phyloP scores from a whole-genome alignment of 1,284 basidiomycete species.

The Fistulinella cinereoalba region DNA sequence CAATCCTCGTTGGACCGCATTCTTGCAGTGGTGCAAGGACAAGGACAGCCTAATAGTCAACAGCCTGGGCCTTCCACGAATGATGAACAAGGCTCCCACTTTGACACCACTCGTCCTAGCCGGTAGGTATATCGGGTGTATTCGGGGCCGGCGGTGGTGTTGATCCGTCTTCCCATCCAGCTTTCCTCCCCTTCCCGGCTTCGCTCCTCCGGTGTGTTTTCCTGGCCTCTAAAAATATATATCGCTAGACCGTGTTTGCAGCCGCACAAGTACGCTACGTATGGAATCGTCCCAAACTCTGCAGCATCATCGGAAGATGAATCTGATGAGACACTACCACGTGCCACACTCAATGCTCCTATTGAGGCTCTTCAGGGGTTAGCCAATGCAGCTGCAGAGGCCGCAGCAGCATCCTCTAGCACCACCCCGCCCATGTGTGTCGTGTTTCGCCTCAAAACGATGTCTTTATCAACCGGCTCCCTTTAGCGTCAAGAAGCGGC shows the following conservation, averaged over 20 bases:
- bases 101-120: conserved; percentile 34
- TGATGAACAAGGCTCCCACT: conserved; percentile 18
- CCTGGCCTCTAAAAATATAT: not conserved
- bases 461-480: conserved; percentile 13
- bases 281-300: conserved; percentile 82
- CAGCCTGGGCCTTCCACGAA: conserved; percentile 29
- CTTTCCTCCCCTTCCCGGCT: conserved; percentile 85
- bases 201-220: conserved; percentile 74
- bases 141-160: conserved; percentile 3
- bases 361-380: conserved; percentile 91
- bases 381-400: conserved; percentile 90
- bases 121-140: conserved; percentile 34
- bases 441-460: conserved; percentile 15
- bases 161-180: conserved; percentile 17
- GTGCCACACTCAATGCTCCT: conserved; percentile 80
- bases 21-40: conserved; percentile 61
- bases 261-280: conserved; percentile 88
- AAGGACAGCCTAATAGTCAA: conserved; percentile 38
- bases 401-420: conserved; percentile 68
- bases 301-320: conserved; percentile 84
- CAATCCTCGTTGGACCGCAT: conserved; percentile 82
- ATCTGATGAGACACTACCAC: conserved; percentile 80
- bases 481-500: conserved; percentile 78
- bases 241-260: conserved; percentile 30
- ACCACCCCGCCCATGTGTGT: conserved; percentile 31